A percentile compares a stretch with the other conserved stretches of the same genome.
phyloP scores from a whole-genome alignment of 495 filamentous ascomycete genomes.

The Staphylotrichum tortipilum region DNA sequence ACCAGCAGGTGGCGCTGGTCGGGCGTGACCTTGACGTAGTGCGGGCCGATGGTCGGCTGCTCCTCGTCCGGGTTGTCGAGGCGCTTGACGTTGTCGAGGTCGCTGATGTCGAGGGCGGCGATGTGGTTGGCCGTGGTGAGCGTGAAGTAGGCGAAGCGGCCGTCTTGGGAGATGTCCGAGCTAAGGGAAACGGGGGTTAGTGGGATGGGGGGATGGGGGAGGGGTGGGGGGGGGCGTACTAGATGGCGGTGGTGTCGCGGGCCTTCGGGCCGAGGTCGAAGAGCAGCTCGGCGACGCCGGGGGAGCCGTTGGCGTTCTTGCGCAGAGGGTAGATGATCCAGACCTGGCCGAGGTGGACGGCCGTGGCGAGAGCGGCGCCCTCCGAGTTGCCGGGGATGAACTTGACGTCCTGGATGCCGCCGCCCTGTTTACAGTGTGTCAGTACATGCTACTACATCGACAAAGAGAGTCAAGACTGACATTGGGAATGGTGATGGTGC shows the following conservation, averaged over 20 bases:
- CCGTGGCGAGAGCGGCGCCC: conserved; percentile 50
- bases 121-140: conserved; percentile 56
- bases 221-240: conserved; percentile 11
- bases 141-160: conserved; percentile 51
- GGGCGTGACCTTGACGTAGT: conserved; percentile 57
- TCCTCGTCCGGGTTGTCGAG: conserved; percentile 51
- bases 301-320: conserved; percentile 43
- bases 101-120: conserved; percentile 54
- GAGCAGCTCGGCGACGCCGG: conserved; percentile 48
- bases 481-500: conserved; percentile 53
- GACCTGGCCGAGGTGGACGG: conserved; percentile 52
- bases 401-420: conserved; percentile 58
- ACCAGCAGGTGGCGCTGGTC: conserved; percentile 56
- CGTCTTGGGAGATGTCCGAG: conserved; percentile 52
- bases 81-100: conserved; percentile 49
- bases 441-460: neutral
- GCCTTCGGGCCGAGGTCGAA: conserved; percentile 51
- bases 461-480: neutral
- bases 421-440: conserved; percentile 25
- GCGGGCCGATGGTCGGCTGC: conserved; percentile 53
- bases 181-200: neutral
- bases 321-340: conserved; percentile 60
- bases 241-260: conserved; percentile 50
- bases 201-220: neutral
- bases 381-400: conserved; percentile 56